Conservation (phyloP, 2,329 filamentous ascomycete genomes). For the Fusarium brachygibbosum region DNA sequence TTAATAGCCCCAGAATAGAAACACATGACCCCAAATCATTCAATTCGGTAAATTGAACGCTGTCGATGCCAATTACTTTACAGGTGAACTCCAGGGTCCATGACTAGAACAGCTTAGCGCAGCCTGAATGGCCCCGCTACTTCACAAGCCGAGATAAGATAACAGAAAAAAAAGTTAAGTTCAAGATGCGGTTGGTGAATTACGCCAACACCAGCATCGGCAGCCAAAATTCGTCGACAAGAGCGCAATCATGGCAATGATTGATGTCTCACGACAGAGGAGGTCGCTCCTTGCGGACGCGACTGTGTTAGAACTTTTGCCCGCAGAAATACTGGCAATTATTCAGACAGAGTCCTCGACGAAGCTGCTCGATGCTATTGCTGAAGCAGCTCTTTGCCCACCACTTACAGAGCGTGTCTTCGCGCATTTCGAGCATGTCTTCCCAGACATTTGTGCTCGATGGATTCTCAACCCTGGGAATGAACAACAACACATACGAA, state of each 20-base stretch:
- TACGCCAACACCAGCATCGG: constrained; percentile 47
- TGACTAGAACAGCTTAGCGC: constrained; percentile 31
- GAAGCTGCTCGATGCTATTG: constrained; percentile 78
- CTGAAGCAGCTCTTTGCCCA: constrained; percentile 76
- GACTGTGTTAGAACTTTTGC: constrained; percentile 70
- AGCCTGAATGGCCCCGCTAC: constrained; percentile 49
- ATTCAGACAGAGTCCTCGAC: constrained; percentile 74
- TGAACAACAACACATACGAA: constrained; percentile 55
- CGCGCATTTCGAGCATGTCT: constrained; percentile 78
- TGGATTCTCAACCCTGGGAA: constrained; percentile 72
- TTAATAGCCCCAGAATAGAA: neutral
- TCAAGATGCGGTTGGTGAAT: constrained; percentile 48
- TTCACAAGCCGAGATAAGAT: constrained; percentile 53
- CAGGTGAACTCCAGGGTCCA: constrained; percentile 7
- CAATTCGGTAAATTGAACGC: constrained; percentile 3
- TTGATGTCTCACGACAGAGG: constrained; percentile 68
- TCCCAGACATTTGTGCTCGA: constrained; percentile 85
- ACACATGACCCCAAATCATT: neutral
- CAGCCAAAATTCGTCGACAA: constrained; percentile 48
- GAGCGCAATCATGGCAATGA: constrained; percentile 65
- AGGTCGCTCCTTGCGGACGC: constrained; percentile 69
- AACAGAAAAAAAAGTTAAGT: constrained; percentile 54
- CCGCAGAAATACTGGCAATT: constrained; percentile 76
- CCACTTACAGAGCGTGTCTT: constrained; percentile 80
- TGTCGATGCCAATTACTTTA: constrained; percentile 10